phyloP scores from a whole-genome alignment of 352 stramenopile genomes.

The Pythium graminicola region DNA sequence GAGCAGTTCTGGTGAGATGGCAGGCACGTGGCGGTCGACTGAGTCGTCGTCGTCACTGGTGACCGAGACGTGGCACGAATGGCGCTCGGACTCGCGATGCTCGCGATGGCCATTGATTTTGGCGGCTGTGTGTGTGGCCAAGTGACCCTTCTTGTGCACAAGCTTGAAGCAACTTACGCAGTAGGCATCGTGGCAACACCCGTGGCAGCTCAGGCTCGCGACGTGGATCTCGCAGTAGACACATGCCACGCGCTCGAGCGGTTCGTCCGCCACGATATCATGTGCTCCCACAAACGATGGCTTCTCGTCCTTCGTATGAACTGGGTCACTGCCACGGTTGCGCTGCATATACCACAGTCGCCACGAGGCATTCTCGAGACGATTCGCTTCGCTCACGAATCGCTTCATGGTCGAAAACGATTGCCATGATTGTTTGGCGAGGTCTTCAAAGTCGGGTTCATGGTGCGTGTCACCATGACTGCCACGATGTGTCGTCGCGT shows the following conservation, averaged over 20 bases:
- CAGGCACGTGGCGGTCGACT: background rate
- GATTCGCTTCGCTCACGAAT: constrained; percentile 74
- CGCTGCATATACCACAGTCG: constrained; percentile 76
- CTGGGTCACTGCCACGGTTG: too few species aligned
- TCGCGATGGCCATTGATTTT: constrained; percentile 37
- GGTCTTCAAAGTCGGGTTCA: constrained; percentile 45
- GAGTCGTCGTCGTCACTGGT: constrained; percentile 6
- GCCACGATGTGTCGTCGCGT: background rate
- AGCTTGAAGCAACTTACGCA: constrained; percentile 86
- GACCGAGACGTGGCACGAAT: constrained; percentile 7
- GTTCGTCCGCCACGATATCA: background rate
- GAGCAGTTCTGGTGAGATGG: background rate
- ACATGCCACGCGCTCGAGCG: constrained; percentile 26
- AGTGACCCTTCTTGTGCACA: constrained; percentile 79
- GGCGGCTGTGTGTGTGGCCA: constrained; percentile 72
- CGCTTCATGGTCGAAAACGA: constrained; percentile 83
- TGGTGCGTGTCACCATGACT: background rate
- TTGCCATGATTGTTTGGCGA: constrained; percentile 81
- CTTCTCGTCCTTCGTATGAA: too few species aligned
- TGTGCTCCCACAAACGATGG: too few species aligned
- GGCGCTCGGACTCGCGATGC: constrained; percentile 14
- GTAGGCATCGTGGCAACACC: constrained; percentile 82
- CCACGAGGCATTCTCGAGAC: constrained; percentile 81
- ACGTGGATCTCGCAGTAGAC: constrained; percentile 77
- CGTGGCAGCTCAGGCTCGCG: constrained; percentile 68